These are phyloP conservation scores for Edaphochlamys debaryana DNA, from an alignment of 139 green algal genomes.

Conservation along the genomic window DNA sequence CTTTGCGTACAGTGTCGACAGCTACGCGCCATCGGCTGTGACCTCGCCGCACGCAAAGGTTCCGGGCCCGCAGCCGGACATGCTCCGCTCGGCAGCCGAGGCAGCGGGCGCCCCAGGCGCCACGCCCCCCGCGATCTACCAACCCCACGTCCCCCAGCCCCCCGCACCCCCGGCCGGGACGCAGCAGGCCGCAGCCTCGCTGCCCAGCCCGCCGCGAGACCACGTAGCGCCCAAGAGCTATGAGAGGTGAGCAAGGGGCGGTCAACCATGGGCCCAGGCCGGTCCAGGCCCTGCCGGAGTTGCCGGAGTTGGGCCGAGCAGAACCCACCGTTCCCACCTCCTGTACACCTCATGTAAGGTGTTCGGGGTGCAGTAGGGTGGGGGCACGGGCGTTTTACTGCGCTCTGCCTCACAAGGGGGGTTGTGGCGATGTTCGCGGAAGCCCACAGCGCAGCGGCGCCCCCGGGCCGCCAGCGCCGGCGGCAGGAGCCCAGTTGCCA, in stretches of 20 bases:
- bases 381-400: no score
- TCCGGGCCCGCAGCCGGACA: neutral
- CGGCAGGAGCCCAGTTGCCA: no score
- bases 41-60: neutral
- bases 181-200: neutral
- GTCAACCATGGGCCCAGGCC: no score
- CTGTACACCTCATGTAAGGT: no score
- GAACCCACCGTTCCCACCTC: no score
- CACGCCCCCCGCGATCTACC: neutral
- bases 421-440: no score
- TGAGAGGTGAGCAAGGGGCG: slow-evolving; percentile 33
- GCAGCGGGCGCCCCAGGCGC: neutral
- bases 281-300: no score
- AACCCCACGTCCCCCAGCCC: neutral
- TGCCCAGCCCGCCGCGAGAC: slow-evolving; percentile 10
- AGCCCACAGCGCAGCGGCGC: no score
- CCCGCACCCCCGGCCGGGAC: neutral
- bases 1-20: neutral
- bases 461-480: no score
- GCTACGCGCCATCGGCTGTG: neutral
- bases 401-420: no score
- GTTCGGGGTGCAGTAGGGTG: no score
- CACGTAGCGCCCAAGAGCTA: slow-evolving; percentile 26
- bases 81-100: neutral
- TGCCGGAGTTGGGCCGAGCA: no score